These are phyloP conservation scores for Boehmeria nivea DNA, from an alignment of 306 rosid genomes.

Conservation along the genomic window DNA sequence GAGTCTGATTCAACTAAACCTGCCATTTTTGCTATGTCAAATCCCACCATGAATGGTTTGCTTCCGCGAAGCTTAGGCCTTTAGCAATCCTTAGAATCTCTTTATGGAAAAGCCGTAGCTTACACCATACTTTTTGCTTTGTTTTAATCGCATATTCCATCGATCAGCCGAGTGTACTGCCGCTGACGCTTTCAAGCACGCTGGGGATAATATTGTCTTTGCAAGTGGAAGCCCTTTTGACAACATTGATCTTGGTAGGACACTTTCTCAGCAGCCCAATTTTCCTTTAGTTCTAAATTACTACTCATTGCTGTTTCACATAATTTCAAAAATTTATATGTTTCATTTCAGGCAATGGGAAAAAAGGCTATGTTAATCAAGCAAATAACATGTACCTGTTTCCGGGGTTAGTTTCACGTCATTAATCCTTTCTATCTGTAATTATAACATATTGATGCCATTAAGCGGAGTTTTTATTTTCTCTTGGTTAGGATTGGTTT, in stretches of 20 bases:
- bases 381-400: slow-evolving; percentile 98
- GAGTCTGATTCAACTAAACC: slow-evolving; percentile 92
- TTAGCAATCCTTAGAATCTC: slow-evolving; percentile 26
- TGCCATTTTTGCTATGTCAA: slow-evolving; percentile 98
- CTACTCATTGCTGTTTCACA: slow-evolving; percentile 9
- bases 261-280: not conserved
- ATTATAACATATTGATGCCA: not conserved
- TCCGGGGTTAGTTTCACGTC: slow-evolving; percentile 69
- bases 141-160: slow-evolving; percentile 14
- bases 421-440: not conserved
- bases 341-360: slow-evolving; percentile 68
- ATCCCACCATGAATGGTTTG: slow-evolving; percentile 97
- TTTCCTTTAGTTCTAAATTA: not conserved
- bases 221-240: slow-evolving; percentile 98
- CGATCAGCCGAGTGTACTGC: slow-evolving; percentile 95
- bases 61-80: slow-evolving; percentile 33
- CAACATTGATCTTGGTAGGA: slow-evolving; percentile 75
- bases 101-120: slow-evolving; percentile 9
- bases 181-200: slow-evolving; percentile 82
- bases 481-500: slow-evolving; percentile 76
- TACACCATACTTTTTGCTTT: slow-evolving; percentile 12
- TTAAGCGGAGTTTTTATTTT: slow-evolving; percentile 20
- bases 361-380: slow-evolving; percentile 90
- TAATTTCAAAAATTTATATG: not conserved
- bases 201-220: slow-evolving; percentile 84